Evolutionary conservation across 257 asterid species (phyloP).

Genomic region (Solanum acaule): DNA sequence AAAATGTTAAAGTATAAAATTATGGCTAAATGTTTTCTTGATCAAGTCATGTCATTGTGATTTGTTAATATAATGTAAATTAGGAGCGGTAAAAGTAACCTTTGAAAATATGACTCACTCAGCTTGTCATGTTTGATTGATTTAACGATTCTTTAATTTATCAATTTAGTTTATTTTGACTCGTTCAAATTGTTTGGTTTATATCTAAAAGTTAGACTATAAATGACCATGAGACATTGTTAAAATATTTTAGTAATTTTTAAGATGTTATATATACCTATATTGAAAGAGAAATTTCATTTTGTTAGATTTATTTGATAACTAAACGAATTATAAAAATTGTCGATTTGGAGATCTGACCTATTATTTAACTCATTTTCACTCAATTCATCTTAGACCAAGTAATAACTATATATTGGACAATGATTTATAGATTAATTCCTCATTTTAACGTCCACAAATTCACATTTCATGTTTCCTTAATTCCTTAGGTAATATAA

Average conservation of each 20-base stretch:
- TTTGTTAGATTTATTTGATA: not conserved
- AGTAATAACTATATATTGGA: no score
- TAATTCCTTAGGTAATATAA: not conserved
- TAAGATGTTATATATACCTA: not conserved
- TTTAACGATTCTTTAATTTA: fast-evolving
- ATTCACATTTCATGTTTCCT: not conserved
- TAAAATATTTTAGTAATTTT: not conserved
- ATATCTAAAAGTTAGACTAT: not conserved
- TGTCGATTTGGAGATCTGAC: no score
- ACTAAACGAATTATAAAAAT: not conserved
- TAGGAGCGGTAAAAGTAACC: not conserved
- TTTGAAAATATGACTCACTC: not conserved
- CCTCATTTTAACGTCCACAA: not conserved
- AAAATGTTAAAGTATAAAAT: no score
- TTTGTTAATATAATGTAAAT: not conserved
- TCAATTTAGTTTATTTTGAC: not conserved
- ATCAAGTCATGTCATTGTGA: not conserved
- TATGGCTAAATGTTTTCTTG: no score
- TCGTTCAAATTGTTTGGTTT: no score
- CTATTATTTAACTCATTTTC: not conserved
- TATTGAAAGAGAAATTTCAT: not conserved
- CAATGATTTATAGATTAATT: no score
- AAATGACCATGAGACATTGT: not conserved
- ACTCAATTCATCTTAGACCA: not conserved
- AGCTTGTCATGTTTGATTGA: not conserved